These are phyloP conservation scores for Trichoderma asperelloides DNA, from an alignment of 495 filamentous ascomycete genomes.

Conservation along the genomic window DNA sequence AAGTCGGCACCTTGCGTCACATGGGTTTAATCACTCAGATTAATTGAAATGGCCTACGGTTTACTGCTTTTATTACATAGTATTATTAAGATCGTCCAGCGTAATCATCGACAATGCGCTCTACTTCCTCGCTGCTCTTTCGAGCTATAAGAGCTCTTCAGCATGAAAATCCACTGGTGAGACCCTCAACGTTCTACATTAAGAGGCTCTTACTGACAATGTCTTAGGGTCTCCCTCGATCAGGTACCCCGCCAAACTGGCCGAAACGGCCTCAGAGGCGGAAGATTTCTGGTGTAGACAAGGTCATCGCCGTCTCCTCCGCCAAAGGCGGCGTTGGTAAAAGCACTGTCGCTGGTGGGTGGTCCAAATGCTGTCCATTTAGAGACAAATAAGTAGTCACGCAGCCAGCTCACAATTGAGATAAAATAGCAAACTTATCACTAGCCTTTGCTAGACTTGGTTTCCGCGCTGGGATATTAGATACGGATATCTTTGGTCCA, in stretches of 20 bases:
- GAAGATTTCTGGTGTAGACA: slow-evolving; percentile 69
- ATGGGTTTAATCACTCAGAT: neutral
- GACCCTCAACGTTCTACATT: slow-evolving; percentile 19
- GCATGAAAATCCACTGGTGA: slow-evolving; percentile 96
- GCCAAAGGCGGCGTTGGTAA: slow-evolving; percentile 98
- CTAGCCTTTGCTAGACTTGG: slow-evolving; percentile 75
- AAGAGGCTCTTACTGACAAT: slow-evolving; percentile 12
- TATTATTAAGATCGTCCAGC: neutral
- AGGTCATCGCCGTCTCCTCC: slow-evolving; percentile 85
- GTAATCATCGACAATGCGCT: slow-evolving; percentile 34
- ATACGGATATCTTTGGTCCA: slow-evolving; percentile 94
- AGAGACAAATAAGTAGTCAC: no score
- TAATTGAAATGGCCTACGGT: neutral
- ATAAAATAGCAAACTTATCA: slow-evolving; percentile 66
- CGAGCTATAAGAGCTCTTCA: slow-evolving; percentile 51
- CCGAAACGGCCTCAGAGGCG: slow-evolving; percentile 76
- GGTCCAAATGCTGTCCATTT: neutral
- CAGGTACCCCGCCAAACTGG: slow-evolving; percentile 69
- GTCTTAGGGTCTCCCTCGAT: slow-evolving; percentile 67
- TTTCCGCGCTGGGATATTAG: slow-evolving; percentile 75
- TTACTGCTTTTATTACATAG: neutral
- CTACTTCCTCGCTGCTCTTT: slow-evolving; percentile 42
- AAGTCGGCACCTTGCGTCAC: neutral
- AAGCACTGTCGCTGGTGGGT: slow-evolving; percentile 73
- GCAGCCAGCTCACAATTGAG: neutral